phyloP scores from a whole-genome alignment of 2,329 filamentous ascomycete genomes.

The Chaetomiaceae sp. region DNA sequence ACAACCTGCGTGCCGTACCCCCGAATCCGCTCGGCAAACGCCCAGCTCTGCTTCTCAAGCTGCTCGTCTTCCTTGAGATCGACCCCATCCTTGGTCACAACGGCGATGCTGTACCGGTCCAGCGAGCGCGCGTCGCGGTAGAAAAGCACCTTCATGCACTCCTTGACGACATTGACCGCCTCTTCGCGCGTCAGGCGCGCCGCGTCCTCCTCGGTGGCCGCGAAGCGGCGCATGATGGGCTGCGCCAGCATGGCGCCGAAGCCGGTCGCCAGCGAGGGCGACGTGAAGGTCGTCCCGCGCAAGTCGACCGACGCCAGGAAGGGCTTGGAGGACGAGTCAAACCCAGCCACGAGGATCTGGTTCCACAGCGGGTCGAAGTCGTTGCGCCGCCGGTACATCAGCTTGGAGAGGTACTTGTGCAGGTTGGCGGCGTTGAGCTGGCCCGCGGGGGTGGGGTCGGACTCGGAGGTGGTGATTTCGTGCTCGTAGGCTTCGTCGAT shows the following conservation, averaged over 20 bases:
- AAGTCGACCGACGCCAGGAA: constrained; percentile 92
- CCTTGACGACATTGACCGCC: constrained; percentile 75
- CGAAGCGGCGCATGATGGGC: constrained; percentile 78
- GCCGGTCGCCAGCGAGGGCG: constrained; percentile 85
- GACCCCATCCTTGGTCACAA: constrained; percentile 85
- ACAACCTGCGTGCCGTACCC: constrained; percentile 87
- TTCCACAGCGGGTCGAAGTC: constrained; percentile 99
- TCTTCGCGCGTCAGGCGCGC: constrained; percentile 68
- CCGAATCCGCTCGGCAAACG: constrained; percentile 89
- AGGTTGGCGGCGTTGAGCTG: constrained; percentile 82
- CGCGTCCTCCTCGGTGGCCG: constrained; percentile 77
- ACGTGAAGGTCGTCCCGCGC: constrained; percentile 84
- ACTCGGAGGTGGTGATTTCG: constrained; percentile 25
- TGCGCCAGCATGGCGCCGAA: constrained; percentile 91
- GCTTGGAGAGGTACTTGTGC: constrained; percentile 93
- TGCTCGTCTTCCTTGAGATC: constrained; percentile 79
- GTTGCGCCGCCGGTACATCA: constrained; percentile 90
- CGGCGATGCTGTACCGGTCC: constrained; percentile 85
- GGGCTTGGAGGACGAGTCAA: constrained; percentile 73
- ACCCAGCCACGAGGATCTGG: constrained; percentile 81
- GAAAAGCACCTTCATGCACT: constrained; percentile 98
- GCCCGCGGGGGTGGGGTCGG: constrained; percentile 41
- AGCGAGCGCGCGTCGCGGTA: constrained; percentile 93
- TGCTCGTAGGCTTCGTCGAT: constrained; percentile 80
- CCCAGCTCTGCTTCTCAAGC: constrained; percentile 95